Percentiles rank a stretch among this genome's conserved stretches.
Evolutionary conservation across 2,329 filamentous ascomycete species (phyloP).

Genomic region (Parastagonospora nodorum): DNA sequence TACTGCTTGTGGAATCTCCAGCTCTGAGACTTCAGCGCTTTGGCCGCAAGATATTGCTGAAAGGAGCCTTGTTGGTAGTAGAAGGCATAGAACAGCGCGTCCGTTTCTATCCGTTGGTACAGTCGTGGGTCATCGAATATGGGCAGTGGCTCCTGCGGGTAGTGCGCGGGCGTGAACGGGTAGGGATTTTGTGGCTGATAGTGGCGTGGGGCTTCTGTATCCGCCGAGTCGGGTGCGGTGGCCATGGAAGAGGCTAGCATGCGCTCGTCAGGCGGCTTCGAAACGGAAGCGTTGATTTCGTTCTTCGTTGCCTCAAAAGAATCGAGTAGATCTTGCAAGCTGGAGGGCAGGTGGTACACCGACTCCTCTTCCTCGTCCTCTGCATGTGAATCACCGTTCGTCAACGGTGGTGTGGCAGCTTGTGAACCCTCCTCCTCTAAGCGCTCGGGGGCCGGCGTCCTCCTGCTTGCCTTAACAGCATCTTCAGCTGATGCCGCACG

Average conservation of each 20-base stretch:
- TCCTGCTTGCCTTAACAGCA: constrained; percentile 28
- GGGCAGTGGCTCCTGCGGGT: constrained; percentile 87
- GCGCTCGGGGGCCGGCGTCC: constrained; percentile 35
- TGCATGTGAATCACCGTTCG: constrained; percentile 60
- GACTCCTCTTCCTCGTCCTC: constrained; percentile 72
- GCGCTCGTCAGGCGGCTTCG: constrained; percentile 68
- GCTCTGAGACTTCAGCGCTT: constrained; percentile 96
- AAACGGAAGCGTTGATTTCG: constrained; percentile 63
- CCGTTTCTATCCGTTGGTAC: constrained; percentile 88
- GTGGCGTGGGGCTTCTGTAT: constrained; percentile 80
- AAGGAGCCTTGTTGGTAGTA: constrained; percentile 98
- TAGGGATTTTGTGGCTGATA: constrained; percentile 85
- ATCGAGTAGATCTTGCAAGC: constrained; percentile 86
- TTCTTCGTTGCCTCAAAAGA: constrained; percentile 85
- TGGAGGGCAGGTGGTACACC: constrained; percentile 89
- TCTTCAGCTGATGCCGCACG: constrained; percentile 40
- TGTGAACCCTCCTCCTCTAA: constrained; percentile 42
- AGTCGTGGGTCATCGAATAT: constrained; percentile 91
- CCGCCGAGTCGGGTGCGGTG: constrained; percentile 73
- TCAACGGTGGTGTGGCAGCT: constrained; percentile 47
- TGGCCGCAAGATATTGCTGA: constrained; percentile 93
- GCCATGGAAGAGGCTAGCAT: constrained; percentile 77
- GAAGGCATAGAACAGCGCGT: constrained; percentile 97
- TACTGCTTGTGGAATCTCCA: constrained; percentile 99
- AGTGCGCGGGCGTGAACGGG: constrained; percentile 75